A percentile compares a stretch with the other conserved stretches of the same genome.
These are phyloP conservation scores for Erysimum pusillum DNA, from an alignment of 441 rosid species.

Conservation along the genomic window DNA sequence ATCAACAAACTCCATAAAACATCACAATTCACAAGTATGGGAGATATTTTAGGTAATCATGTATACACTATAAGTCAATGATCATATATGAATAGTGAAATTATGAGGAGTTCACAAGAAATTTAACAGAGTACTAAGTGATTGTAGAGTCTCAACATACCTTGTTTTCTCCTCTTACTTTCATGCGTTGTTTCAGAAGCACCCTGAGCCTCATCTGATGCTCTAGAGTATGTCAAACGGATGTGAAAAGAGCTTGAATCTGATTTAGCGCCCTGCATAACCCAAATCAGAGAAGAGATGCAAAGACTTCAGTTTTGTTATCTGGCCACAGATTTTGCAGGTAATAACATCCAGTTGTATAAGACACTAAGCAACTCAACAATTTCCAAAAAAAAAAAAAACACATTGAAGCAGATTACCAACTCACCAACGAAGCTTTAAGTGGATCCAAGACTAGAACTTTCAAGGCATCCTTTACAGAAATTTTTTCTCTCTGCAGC, in stretches of 20 bases:
- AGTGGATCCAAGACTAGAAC: slow-evolving; percentile 56
- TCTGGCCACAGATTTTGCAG: slow-evolving; percentile 9
- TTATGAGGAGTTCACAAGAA: slow-evolving; percentile 10
- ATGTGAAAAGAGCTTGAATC: slow-evolving; percentile 66
- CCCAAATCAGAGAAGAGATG: slow-evolving; percentile 43
- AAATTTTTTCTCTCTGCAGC: slow-evolving; percentile 60
- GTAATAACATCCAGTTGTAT: not conserved
- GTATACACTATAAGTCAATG: slow-evolving; percentile 18
- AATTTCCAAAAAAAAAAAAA: slow-evolving; percentile 16
- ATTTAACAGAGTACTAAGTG: not conserved
- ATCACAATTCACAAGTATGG: slow-evolving; percentile 13
- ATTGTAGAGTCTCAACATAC: slow-evolving; percentile 46
- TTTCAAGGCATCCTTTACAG: slow-evolving; percentile 83
- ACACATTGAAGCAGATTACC: slow-evolving; percentile 25
- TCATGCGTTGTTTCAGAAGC: slow-evolving; percentile 51
- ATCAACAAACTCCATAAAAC: slow-evolving; percentile 21
- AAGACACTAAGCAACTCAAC: slow-evolving; percentile 14
- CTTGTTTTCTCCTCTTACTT: slow-evolving; percentile 80
- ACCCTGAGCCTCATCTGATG: slow-evolving; percentile 48
- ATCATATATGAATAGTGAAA: slow-evolving; percentile 1
- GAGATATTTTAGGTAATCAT: slow-evolving; percentile 14
- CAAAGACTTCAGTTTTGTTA: slow-evolving; percentile 14
- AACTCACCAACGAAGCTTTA: slow-evolving; percentile 65
- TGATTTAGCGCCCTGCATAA: slow-evolving; percentile 79
- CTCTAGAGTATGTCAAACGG: slow-evolving; percentile 72